Conservation (phyloP, 2,329 filamentous ascomycete species). For the Aspergillus proliferans region DNA sequence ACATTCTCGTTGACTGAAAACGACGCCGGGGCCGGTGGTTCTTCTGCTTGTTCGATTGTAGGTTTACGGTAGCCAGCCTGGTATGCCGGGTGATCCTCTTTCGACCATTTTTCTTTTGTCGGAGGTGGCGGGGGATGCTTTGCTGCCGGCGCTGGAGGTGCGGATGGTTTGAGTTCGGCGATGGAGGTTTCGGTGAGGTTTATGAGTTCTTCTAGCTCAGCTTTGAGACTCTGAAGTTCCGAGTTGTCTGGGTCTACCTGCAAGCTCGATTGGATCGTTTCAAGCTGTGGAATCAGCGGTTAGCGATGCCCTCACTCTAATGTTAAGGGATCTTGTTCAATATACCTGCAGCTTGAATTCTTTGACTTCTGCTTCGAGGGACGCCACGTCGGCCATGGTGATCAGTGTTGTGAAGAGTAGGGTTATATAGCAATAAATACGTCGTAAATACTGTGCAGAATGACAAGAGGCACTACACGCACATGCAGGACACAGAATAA, state of each 20-base stretch:
- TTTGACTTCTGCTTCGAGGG: slow-evolving; percentile 48
- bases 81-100: slow-evolving; percentile 73
- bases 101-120: slow-evolving; percentile 68
- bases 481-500: too few relatives aligned
- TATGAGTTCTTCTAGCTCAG: slow-evolving; percentile 77
- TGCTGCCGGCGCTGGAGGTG: slow-evolving; percentile 46
- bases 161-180: slow-evolving; percentile 65
- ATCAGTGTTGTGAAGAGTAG: neutral
- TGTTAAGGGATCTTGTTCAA: neutral
- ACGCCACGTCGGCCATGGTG: slow-evolving; percentile 39
- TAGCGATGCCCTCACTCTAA: slow-evolving; percentile 6
- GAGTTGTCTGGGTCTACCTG: slow-evolving; percentile 73
- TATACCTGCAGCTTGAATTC: slow-evolving; percentile 55
- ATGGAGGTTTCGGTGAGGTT: slow-evolving; percentile 71
- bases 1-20: slow-evolving; percentile 88
- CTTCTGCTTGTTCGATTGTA: slow-evolving; percentile 40
- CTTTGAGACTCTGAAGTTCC: slow-evolving; percentile 69
- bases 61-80: slow-evolving; percentile 53
- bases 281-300: slow-evolving; percentile 52
- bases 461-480: too few relatives aligned
- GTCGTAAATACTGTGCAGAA: too few relatives aligned
- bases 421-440: neutral
- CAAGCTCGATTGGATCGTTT: slow-evolving; percentile 68
- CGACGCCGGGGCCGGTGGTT: slow-evolving; percentile 48
- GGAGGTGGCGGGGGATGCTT: slow-evolving; percentile 46